phyloP scores from a whole-genome alignment of 2,329 filamentous ascomycete genomes.

The Nemania sp. region DNA sequence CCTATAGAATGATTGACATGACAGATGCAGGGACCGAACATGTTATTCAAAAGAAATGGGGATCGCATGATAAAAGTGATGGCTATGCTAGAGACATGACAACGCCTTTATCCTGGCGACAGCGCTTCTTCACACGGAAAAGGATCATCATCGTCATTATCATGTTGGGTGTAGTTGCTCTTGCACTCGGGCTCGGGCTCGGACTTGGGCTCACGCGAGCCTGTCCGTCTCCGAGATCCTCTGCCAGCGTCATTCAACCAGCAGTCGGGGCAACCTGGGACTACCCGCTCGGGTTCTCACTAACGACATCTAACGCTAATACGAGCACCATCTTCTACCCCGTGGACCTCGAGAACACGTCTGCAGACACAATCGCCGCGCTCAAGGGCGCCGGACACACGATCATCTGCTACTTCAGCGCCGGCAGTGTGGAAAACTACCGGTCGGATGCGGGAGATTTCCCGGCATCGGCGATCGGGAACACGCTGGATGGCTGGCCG shows the following conservation, averaged over 20 bases:
- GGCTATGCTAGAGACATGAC: conserved; percentile 57
- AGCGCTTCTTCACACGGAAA: conserved; percentile 23
- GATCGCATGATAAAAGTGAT: conserved; percentile 15
- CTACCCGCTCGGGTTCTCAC: conserved; percentile 38
- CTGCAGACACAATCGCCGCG: conserved; percentile 18
- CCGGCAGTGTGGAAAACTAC: conserved; percentile 75
- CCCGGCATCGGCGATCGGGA: conserved; percentile 66
- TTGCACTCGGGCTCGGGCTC: conserved; percentile 37
- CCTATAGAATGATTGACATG: conserved; percentile 5
- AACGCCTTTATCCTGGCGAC: not conserved
- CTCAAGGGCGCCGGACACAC: conserved; percentile 35
- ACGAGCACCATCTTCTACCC: conserved; percentile 35
- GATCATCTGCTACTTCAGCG: conserved; percentile 80
- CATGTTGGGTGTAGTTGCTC: conserved; percentile 28
- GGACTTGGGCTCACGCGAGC: conserved; percentile 34
- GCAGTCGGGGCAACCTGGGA: conserved; percentile 37
- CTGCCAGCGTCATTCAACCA: conserved; percentile 26
- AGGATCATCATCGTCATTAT: conserved; percentile 25
- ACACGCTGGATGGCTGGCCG: conserved; percentile 70
- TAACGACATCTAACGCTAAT: conserved; percentile 31
- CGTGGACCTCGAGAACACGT: conserved; percentile 39
- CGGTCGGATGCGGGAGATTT: conserved; percentile 70
- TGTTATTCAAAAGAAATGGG: conserved; percentile 29
- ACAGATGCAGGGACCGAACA: not conserved
- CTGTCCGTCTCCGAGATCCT: conserved; percentile 6